Base-by-base conservation (phyloP, 306 rosid species). In the Gastrolobium villosum region DNA sequence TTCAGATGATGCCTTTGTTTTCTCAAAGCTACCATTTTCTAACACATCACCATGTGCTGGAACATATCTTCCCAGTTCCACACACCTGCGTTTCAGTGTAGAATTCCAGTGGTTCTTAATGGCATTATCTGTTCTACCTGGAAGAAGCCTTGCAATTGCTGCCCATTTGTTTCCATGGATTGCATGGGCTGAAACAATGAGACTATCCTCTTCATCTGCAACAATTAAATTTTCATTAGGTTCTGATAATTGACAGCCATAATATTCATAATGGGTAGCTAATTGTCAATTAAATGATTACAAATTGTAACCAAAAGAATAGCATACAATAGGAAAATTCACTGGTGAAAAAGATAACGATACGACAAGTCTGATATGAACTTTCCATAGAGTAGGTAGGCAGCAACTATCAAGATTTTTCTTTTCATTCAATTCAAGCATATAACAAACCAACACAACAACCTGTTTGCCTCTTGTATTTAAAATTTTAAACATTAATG, bases 21-120 rank as follows among this genome's bases (percentile, higher is more conserved):
- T 89, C 57, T 87, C 88, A 45, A 50, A 37, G 75, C 80, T 77
- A 43, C 83, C 83, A 65, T 82, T 88, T 57, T 78, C 88, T 68
- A 57, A 60, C 75, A 28, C 69, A 32, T 78, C 83, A 61, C 57
- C 68, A 40, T 57, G 48, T 50, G 56, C 54, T 3, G 75, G 43
- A 37, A 75, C 59, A 52, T 65, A 62, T 57, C 84, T 81, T 69
- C 87, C 84, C 44, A 39, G 45, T 9, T 82, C 92, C 65, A 79
- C 8, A 28, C 63, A 81, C 84, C 87, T 88, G 52, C 92, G 91
- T 85, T 74, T 92, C 20, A 92, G 88, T 6, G 97, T 88, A 77
- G 97, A 91, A 80, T 91, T 91, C 94, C 97, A 91, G 75, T 91
- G 97, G 64, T 89, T 91, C 81, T 91, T 91, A 45, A 91, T 91